These are phyloP conservation scores for Sideroxylon spinosum DNA, from an alignment of 179 eudicot species.

Conservation along the genomic window DNA sequence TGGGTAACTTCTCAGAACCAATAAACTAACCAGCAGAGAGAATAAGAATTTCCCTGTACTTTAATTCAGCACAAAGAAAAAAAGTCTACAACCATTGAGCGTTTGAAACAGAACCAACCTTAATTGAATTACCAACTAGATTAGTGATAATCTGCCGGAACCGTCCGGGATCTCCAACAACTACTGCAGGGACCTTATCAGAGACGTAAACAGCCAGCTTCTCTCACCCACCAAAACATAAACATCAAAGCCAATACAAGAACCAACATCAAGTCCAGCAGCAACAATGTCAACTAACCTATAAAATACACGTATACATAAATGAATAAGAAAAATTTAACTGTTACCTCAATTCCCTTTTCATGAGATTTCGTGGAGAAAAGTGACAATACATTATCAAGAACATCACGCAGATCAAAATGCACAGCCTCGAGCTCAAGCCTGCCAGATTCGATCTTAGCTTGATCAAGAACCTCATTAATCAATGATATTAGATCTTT, in stretches of 20 bases:
- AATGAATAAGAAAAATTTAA: neutral
- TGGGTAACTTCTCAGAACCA: neutral
- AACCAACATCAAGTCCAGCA: neutral
- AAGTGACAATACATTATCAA: conserved; percentile 73
- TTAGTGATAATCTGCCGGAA: conserved; percentile 87
- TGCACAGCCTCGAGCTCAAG: conserved; percentile 92
- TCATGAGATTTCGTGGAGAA: conserved; percentile 67
- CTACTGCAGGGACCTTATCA: conserved; percentile 64
- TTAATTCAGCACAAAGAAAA: neutral
- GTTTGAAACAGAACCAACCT: conserved; percentile 42
- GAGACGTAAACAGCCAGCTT: conserved; percentile 95
- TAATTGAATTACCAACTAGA: conserved; percentile 95
- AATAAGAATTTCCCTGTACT: neutral
- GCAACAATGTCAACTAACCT: neutral
- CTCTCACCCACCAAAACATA: conserved; percentile 21
- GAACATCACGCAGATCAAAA: conserved; percentile 71
- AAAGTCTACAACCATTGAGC: neutral
- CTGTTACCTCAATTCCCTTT: conserved; percentile 69
- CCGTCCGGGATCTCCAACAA: conserved; percentile 89
- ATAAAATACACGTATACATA: neutral
- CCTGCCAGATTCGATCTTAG: conserved; percentile 95
- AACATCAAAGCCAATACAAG: conserved; percentile 15
- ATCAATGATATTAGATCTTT: conserved; percentile 76
- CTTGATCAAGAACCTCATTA: conserved; percentile 90
- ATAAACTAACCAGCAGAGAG: neutral